A percentile compares a stretch with the other conserved stretches of the same genome.
Evolutionary conservation across 257 asterid genomes (phyloP).

Genomic region (Solanum sejunctum): DNA sequence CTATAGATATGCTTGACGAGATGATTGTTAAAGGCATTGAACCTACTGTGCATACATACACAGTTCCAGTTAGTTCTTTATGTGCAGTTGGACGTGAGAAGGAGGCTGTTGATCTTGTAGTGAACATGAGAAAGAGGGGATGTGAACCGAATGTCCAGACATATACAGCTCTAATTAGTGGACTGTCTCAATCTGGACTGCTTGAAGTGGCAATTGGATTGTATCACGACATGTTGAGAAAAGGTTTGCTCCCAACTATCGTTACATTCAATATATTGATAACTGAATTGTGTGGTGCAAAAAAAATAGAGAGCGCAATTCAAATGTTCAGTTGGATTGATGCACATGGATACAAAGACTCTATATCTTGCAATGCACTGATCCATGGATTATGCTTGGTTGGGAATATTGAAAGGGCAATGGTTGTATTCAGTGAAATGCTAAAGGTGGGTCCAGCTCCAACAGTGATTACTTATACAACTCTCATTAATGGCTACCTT

Average conservation of each 20-base stretch:
- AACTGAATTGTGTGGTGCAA: conserved; percentile 38
- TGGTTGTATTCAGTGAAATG: conserved; percentile 67
- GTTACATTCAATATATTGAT: conserved; percentile 70
- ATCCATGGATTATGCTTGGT: conserved; percentile 58
- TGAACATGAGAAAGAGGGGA: conserved; percentile 56
- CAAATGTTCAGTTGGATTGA: conserved; percentile 55
- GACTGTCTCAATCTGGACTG: conserved; percentile 47
- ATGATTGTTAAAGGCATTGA: conserved; percentile 54
- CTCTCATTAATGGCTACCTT: conserved; percentile 55
- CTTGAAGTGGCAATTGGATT: conserved; percentile 67
- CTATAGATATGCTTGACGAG: conserved; percentile 52
- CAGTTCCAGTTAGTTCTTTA: conserved; percentile 53
- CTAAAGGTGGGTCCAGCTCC: conserved; percentile 60
- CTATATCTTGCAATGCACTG: conserved; percentile 55
- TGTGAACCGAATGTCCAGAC: conserved; percentile 58
- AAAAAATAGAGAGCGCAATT: conserved; percentile 35
- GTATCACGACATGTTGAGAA: conserved; percentile 72
- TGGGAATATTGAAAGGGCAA: conserved; percentile 55
- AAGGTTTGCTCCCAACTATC: conserved; percentile 56
- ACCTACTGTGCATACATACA: conserved; percentile 64
- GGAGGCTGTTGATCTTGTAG: conserved; percentile 61
- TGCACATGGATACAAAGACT: conserved; percentile 32
- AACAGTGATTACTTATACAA: conserved; percentile 58
- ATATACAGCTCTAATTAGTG: conserved; percentile 73
- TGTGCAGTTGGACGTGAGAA: conserved; percentile 45